A percentile compares a stretch with the other conserved stretches of the same genome.
Evolutionary conservation across 805 yeast species (phyloP).

Genomic region (Metschnikowia lachancei): DNA sequence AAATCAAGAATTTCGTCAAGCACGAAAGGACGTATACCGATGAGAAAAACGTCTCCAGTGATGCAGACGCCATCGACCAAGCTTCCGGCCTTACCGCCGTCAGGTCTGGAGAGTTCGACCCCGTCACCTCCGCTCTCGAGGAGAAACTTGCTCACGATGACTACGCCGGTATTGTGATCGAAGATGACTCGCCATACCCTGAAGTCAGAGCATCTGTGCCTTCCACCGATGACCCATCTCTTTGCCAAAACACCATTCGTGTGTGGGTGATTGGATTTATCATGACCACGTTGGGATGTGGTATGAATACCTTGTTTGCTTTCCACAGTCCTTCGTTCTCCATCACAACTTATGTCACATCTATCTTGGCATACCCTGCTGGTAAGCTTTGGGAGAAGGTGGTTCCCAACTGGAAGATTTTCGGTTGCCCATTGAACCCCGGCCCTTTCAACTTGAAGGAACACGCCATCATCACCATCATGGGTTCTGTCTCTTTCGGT

Average conservation of each 20-base stretch:
- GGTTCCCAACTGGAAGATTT: conserved; percentile 35
- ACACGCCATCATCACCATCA: conserved; percentile 53
- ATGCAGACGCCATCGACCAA: conserved; percentile 5
- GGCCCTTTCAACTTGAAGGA: conserved; percentile 64
- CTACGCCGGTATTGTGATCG: conserved; percentile 20
- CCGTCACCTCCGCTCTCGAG: conserved; percentile 16
- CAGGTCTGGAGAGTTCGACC: conserved; percentile 20
- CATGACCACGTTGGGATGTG: conserved; percentile 55
- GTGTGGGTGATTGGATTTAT: conserved; percentile 51
- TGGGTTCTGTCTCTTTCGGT: conserved; percentile 45
- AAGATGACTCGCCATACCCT: conserved; percentile 48
- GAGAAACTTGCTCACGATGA: conserved; percentile 18
- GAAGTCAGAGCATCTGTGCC: conserved; percentile 66
- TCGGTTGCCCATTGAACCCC: conserved; percentile 47
- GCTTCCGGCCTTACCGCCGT: conserved; percentile 13
- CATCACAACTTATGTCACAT: conserved; percentile 52
- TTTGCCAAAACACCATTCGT: conserved; percentile 53
- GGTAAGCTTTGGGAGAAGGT: conserved; percentile 50
- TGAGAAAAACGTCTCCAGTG: conserved; percentile 15
- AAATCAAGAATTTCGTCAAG: conserved; percentile 15
- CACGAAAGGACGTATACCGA: conserved; percentile 12
- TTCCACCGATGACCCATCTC: conserved; percentile 47
- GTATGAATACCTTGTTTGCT: conserved; percentile 57
- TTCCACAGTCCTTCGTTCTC: conserved; percentile 54
- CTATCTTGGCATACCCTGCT: conserved; percentile 58